Conservation (phyloP, 345 rosid genomes). For the Salix purpurea region DNA sequence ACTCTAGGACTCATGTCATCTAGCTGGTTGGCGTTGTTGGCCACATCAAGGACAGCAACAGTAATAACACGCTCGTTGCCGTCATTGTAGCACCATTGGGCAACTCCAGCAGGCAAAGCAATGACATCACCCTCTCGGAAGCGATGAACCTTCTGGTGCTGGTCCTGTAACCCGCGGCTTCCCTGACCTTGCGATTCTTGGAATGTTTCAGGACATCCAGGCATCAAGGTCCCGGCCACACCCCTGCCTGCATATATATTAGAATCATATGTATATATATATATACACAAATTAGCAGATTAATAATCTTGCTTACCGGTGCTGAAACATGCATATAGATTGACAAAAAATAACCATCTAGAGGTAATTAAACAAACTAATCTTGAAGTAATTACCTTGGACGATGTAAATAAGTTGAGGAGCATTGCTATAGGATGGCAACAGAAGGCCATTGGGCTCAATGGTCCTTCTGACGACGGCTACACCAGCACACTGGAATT, state of each 20-base stretch:
- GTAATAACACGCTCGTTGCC: conserved; percentile 43
- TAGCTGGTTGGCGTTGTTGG: conserved; percentile 58
- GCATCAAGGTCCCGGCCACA: conserved; percentile 33
- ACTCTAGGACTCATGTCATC: conserved; percentile 56
- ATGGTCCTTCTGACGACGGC: conserved; percentile 39
- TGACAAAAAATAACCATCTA: not conserved
- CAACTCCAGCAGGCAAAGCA: conserved; percentile 47
- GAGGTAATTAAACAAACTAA: not conserved
- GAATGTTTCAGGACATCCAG: conserved; percentile 73
- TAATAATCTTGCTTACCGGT: not conserved
- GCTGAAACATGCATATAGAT: not conserved
- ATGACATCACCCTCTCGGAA: conserved; percentile 46
- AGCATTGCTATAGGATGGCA: conserved; percentile 43
- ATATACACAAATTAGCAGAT: not conserved
- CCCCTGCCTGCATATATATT: conserved; percentile 37
- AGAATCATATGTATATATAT: not conserved
- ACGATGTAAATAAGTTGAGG: conserved; percentile 49
- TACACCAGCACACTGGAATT: conserved; percentile 60
- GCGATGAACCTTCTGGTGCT: conserved; percentile 52
- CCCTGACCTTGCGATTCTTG: conserved; percentile 34
- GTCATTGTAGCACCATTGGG: conserved; percentile 57
- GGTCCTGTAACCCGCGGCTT: conserved; percentile 34
- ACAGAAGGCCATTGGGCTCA: conserved; percentile 48
- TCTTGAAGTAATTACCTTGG: conserved; percentile 24
- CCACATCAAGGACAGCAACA: conserved; percentile 32